These are phyloP conservation scores for Cymodocea nodosa DNA, from an alignment of 116 monocot species.

Conservation along the genomic window DNA sequence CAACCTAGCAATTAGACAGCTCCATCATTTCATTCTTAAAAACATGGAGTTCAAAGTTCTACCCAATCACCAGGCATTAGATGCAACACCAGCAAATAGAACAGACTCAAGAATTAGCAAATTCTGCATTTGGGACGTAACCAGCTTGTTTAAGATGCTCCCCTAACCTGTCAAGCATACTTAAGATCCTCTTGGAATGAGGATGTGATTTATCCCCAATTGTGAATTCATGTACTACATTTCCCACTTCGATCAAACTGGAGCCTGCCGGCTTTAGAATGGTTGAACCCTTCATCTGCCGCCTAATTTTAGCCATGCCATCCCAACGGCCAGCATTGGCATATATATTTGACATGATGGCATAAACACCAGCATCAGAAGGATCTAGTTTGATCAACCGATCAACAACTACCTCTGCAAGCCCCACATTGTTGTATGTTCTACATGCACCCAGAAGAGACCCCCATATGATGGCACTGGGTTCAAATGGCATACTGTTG, in stretches of 20 bases:
- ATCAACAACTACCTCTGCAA: constrained; percentile 51
- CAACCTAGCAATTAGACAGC: no score
- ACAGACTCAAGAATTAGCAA: not conserved
- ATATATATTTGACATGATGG: constrained; percentile 59
- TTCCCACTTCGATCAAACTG: constrained; percentile 66
- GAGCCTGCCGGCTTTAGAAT: constrained; percentile 45
- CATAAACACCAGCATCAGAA: constrained; percentile 47
- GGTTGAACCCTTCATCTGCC: constrained; percentile 38
- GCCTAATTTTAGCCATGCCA: constrained; percentile 44
- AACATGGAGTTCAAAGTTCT: no score
- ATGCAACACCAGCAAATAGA: no score
- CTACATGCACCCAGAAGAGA: constrained; percentile 57
- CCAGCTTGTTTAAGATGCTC: constrained; percentile 50
- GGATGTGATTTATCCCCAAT: constrained; percentile 42
- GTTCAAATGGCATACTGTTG: constrained; percentile 42
- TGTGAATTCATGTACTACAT: constrained; percentile 57
- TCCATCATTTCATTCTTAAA: no score
- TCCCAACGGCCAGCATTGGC: constrained; percentile 56
- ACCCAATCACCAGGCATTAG: no score
- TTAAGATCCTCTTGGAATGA: constrained; percentile 32
- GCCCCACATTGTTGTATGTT: constrained; percentile 41
- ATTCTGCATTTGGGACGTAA: constrained; percentile 17
- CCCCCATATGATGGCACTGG: constrained; percentile 72
- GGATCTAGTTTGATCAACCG: constrained; percentile 32
- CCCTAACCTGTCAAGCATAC: constrained; percentile 46